Evolutionary conservation across 257 asterid species (phyloP), one percentile per base, ranked within the genome.

Genomic region (Fraxinus americana): DNA sequence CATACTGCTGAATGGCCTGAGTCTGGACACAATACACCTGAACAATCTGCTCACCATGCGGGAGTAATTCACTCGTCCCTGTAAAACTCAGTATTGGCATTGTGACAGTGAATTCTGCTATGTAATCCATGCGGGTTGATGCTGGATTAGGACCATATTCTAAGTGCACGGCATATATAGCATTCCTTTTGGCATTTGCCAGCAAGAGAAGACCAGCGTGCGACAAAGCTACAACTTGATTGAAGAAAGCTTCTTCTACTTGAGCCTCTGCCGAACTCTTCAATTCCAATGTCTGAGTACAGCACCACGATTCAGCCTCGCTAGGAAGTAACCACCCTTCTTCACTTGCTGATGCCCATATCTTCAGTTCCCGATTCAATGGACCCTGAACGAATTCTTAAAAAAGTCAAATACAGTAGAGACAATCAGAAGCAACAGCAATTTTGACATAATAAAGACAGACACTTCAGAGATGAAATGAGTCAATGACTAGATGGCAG

Each of bases 321-420:
- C 93, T 91, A 34, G 98, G 94, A 82, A 92, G 98, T 85, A 96
- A 86, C 97, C 97, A 94, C n/a, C 99, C 99, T 82, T 96, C 98
- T 83, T 94, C 98, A 88, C 97, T 90, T 66, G 90, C 87, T 83
- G 97, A 93, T 72, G 88, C 85, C 99, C 99, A 96, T 69, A 96
- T 89, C 86, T 92, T 25, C 35, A 25, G 69, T 63, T 63, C 99
- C 77, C 90, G 89, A 84, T 96, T 96, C 70, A 92, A 87, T 67
- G 96, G 96, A 30, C 99, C 99, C 98, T 93, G 90, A 29, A 70
- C 52, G 72, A 29, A 75, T 80, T 72, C 59, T 76, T 57, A 43
- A 30, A 41, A 9, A 72, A 66, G 75, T 66, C 81, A 66, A 84
- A 63, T 63, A 23, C 19, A 25, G 69, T 25, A 9, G 23, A 30